These are phyloP conservation scores for Davidsoniella eucalypti DNA, from an alignment of 2,329 filamentous ascomycete genomes.

Conservation along the genomic window DNA sequence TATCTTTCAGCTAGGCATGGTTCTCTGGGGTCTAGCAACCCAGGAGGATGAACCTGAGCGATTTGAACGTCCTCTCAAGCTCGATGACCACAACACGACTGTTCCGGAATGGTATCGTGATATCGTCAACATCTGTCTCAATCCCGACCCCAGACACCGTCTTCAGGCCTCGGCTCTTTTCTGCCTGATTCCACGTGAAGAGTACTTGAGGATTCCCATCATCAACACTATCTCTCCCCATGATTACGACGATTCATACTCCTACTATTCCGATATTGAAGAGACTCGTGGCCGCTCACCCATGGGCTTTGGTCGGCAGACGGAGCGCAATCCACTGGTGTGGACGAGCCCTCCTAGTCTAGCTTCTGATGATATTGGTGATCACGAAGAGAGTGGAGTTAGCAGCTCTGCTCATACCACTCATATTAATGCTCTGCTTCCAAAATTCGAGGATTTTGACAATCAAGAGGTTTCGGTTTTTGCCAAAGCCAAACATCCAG, in stretches of 20 bases:
- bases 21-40: slow-evolving; percentile 79
- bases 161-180: slow-evolving; percentile 59
- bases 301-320: slow-evolving; percentile 10
- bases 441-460: slow-evolving; percentile 3
- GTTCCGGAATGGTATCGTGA: slow-evolving; percentile 67
- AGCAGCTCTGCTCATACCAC: slow-evolving; percentile 1
- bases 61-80: slow-evolving; percentile 47
- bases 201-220: slow-evolving; percentile 12
- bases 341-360: slow-evolving; percentile 12
- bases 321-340: slow-evolving; percentile 9
- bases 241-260: slow-evolving; percentile 3
- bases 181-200: slow-evolving; percentile 40
- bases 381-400: slow-evolving; percentile 2
- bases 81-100: slow-evolving; percentile 35
- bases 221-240: slow-evolving; percentile 16
- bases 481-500: background rate
- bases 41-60: slow-evolving; percentile 81
- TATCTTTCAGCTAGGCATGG: slow-evolving; percentile 91
- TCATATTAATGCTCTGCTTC: background rate
- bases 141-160: slow-evolving; percentile 53
- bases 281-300: slow-evolving; percentile 10
- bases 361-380: slow-evolving; percentile 6
- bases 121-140: slow-evolving; percentile 63
- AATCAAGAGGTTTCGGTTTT: slow-evolving; percentile 4
- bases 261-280: slow-evolving; percentile 8